These are phyloP conservation scores for Verticillium alfalfae DNA, from an alignment of 2,329 filamentous ascomycete genomes.

Conservation along the genomic window DNA sequence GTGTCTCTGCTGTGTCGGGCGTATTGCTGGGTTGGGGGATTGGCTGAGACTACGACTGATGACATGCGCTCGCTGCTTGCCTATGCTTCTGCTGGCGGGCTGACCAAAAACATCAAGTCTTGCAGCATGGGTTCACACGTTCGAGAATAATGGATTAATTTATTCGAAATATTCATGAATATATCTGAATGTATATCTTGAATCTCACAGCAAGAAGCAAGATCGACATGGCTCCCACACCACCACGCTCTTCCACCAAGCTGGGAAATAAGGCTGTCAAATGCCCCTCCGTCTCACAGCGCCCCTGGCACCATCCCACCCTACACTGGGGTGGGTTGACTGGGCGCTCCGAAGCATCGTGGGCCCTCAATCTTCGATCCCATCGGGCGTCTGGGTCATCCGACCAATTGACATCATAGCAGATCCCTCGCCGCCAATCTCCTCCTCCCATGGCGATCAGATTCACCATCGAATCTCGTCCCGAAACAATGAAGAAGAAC, in stretches of 20 bases:
- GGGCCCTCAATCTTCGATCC: neutral
- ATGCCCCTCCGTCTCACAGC: neutral
- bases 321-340: neutral
- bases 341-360: neutral
- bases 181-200: neutral
- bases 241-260: neutral
- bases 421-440: neutral
- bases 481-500: neutral
- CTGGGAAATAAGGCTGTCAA: neutral
- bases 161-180: neutral
- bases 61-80: neutral
- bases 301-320: neutral
- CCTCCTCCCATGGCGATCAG: neutral
- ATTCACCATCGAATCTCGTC: neutral
- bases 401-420: neutral
- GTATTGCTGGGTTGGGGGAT: neutral
- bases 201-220: neutral
- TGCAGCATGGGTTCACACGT: neutral
- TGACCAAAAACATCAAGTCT: neutral
- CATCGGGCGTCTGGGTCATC: neutral
- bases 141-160: neutral
- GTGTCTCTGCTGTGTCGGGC: neutral
- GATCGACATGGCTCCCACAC: neutral
- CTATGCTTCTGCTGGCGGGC: neutral
- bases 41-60: neutral